Evolutionary conservation across 768 basidiomycete genomes (phyloP).

Genomic region (Boletus rufocinnamomeus): DNA sequence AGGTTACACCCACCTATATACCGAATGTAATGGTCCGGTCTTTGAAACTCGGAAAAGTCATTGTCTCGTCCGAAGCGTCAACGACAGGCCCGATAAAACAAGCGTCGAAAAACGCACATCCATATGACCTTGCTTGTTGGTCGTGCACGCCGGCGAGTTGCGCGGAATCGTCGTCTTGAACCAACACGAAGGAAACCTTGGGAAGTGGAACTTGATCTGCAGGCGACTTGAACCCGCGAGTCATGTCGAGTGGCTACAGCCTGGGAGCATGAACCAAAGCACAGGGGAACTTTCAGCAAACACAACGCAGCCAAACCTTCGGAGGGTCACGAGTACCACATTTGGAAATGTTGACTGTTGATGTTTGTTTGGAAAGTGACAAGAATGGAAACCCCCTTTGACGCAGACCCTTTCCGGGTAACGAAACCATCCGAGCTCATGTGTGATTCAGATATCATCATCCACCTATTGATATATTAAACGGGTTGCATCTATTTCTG

Average conservation of each 20-base stretch:
- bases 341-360: constrained; percentile 21
- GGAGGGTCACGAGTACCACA: constrained; percentile 15
- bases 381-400: constrained; percentile 11
- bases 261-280: constrained; percentile 6
- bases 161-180: constrained; percentile 62
- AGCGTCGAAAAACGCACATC: constrained; percentile 54
- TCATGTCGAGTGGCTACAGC: constrained; percentile 32
- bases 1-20: constrained; percentile 67
- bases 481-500: no score
- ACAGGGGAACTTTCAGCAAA: constrained; percentile 18
- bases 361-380: constrained; percentile 11
- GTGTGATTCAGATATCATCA: no score
- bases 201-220: constrained; percentile 49
- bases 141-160: constrained; percentile 67
- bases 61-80: constrained; percentile 46
- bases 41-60: constrained; percentile 68
- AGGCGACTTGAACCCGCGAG: constrained; percentile 41
- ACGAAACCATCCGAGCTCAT: no score
- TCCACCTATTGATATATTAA: no score
- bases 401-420: no score
- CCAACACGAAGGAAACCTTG: constrained; percentile 65
- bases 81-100: background rate
- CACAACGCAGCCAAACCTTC: constrained; percentile 11
- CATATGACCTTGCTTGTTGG: constrained; percentile 63
- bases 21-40: constrained; percentile 87